Conservation (phyloP, 148 eudicot species). For the Chenopodium berlandieri region DNA sequence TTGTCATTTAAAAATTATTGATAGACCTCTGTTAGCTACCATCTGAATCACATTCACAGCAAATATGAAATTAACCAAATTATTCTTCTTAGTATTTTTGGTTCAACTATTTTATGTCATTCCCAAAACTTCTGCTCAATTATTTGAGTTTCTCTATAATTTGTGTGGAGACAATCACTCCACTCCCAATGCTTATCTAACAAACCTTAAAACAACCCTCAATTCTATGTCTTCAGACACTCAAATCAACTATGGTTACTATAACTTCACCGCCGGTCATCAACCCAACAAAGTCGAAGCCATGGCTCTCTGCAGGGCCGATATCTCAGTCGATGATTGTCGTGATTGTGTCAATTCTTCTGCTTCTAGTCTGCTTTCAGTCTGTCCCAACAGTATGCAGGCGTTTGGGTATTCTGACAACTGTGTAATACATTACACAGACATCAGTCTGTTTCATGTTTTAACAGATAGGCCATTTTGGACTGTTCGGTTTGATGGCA, state of each 20-base stretch:
- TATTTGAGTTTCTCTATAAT: neutral
- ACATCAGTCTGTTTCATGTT: neutral
- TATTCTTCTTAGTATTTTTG: neutral
- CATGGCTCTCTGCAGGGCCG: constrained; percentile 29
- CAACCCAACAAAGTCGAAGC: constrained; percentile 25
- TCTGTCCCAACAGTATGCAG: constrained; percentile 26
- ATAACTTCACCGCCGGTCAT: constrained; percentile 37
- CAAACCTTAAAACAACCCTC: constrained; percentile 22
- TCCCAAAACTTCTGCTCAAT: constrained; percentile 14
- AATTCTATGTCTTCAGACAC: constrained; percentile 17
- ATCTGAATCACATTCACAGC: neutral
- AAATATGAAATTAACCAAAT: neutral
- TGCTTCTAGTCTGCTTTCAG: neutral
- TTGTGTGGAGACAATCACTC: constrained; percentile 11
- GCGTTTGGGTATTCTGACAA: constrained; percentile 22
- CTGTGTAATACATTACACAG: constrained; percentile 20
- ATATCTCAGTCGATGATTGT: constrained; percentile 15
- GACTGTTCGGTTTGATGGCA: neutral
- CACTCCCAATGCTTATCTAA: constrained; percentile 28
- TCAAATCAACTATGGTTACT: constrained; percentile 39
- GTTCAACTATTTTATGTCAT: neutral
- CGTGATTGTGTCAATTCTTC: constrained; percentile 8
- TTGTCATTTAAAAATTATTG: no score
- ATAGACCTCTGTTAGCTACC: no score
- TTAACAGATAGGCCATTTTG: neutral